phyloP scores from a whole-genome alignment of 352 stramenopile genomes.

The Phytophthora nicotianae region DNA sequence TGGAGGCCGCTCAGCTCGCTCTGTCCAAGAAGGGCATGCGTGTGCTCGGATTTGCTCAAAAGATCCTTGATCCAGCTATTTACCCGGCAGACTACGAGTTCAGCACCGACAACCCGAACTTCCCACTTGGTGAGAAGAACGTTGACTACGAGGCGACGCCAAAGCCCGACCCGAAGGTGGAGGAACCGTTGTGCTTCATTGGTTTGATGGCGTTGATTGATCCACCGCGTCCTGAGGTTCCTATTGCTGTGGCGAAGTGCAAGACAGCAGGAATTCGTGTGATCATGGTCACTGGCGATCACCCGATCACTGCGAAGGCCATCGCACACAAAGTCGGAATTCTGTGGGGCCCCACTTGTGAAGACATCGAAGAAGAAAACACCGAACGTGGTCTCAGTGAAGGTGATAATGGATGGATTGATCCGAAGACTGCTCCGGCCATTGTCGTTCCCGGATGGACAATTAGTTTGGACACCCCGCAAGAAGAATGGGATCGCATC shows the following conservation, averaged over 20 bases:
- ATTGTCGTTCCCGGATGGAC: constrained; percentile 89
- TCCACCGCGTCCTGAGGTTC: constrained; percentile 91
- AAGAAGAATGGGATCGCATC: constrained; percentile 88
- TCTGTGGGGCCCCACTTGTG: constrained; percentile 86
- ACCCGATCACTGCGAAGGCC: constrained; percentile 92
- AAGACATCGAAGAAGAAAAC: constrained; percentile 88
- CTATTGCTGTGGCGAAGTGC: constrained; percentile 89
- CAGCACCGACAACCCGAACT: constrained; percentile 84
- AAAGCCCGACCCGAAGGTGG: constrained; percentile 76
- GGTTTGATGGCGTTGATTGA: constrained; percentile 97
- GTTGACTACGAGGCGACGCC: constrained; percentile 74
- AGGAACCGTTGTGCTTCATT: constrained; percentile 90
- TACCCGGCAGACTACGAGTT: constrained; percentile 69
- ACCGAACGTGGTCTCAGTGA: constrained; percentile 50
- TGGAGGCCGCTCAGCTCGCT: constrained; percentile 52
- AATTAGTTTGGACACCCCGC: constrained; percentile 73
- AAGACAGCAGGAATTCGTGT: constrained; percentile 93
- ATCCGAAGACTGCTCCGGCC: constrained; percentile 70
- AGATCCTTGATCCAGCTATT: constrained; percentile 51
- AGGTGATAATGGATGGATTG: constrained; percentile 75
- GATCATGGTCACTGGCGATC: constrained; percentile 95
- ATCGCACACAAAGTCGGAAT: constrained; percentile 95
- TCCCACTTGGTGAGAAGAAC: constrained; percentile 83
- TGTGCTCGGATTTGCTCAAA: constrained; percentile 70
- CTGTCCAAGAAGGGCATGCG: constrained; percentile 77